These are phyloP conservation scores for Geotrichum ghanense DNA, from an alignment of 805 yeast genomes.

Conservation along the genomic window DNA sequence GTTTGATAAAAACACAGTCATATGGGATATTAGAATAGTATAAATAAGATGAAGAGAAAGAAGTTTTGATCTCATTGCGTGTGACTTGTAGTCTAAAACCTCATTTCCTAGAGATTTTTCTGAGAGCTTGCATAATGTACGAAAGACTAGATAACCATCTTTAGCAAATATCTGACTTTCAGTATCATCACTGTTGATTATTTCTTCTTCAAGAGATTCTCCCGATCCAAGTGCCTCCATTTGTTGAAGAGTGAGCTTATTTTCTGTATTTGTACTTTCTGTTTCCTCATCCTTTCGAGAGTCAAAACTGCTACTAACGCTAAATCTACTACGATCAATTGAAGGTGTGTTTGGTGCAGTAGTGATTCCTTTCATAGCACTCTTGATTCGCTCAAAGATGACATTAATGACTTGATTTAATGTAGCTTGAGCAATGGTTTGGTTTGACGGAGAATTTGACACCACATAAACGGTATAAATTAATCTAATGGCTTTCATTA, in stretches of 20 bases:
- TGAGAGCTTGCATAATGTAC: slow-evolving; percentile 91
- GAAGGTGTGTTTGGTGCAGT: background rate
- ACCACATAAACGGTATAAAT: slow-evolving; percentile 85
- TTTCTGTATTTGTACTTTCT: background rate
- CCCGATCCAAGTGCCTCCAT: slow-evolving; percentile 15
- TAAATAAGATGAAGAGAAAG: slow-evolving; percentile 81
- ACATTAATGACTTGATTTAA: slow-evolving; percentile 81
- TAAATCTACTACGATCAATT: background rate
- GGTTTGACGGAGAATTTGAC: slow-evolving; percentile 72
- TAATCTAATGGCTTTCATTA: slow-evolving; percentile 84
- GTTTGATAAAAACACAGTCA: slow-evolving; percentile 56
- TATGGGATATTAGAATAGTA: slow-evolving; percentile 73
- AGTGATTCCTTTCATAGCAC: slow-evolving; percentile 18
- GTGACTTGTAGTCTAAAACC: slow-evolving; percentile 64
- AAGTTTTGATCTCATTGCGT: slow-evolving; percentile 82
- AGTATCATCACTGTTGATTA: slow-evolving; percentile 27
- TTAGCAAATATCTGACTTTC: slow-evolving; percentile 64
- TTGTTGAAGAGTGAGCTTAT: slow-evolving; percentile 18
- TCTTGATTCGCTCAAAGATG: slow-evolving; percentile 63
- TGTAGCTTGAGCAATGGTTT: slow-evolving; percentile 91
- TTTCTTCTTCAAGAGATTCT: slow-evolving; percentile 7
- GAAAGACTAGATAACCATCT: slow-evolving; percentile 84
- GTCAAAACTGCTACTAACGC: background rate
- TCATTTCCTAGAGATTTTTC: slow-evolving; percentile 64
- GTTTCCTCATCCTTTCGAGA: background rate